These are phyloP conservation scores for Areca catechu DNA, from an alignment of 176 grass and related monocot genomes.

Conservation along the genomic window DNA sequence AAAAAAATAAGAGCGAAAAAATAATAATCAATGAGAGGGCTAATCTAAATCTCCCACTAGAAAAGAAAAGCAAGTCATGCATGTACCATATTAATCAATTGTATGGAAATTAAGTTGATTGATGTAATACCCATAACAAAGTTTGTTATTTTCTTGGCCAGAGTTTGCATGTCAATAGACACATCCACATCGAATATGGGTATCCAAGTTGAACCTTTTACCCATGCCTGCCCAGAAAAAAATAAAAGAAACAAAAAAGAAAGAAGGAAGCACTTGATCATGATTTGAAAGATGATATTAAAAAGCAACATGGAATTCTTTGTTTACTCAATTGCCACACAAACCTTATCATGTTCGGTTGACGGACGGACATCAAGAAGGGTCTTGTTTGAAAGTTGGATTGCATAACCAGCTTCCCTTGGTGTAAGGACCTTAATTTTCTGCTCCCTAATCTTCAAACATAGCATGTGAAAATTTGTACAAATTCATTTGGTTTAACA, in stretches of 20 bases:
- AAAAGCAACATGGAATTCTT: not conserved
- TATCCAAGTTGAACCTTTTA: slow-evolving; percentile 93
- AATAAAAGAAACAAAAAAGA: not conserved
- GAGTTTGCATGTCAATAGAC: slow-evolving; percentile 30
- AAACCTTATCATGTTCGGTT: slow-evolving; percentile 70
- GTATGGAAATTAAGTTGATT: too few relatives aligned
- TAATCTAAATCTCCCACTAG: too few relatives aligned
- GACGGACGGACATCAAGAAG: slow-evolving; percentile 92
- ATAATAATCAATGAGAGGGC: too few relatives aligned
- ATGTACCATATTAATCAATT: too few relatives aligned
- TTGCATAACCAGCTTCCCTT: slow-evolving; percentile 90
- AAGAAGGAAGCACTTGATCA: not conserved
- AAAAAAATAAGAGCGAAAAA: too few relatives aligned
- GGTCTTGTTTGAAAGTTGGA: slow-evolving; percentile 66
- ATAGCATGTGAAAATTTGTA: too few relatives aligned
- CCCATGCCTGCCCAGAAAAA: slow-evolving; percentile 47
- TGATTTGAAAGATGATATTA: not conserved
- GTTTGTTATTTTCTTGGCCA: slow-evolving; percentile 72
- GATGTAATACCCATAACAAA: slow-evolving; percentile 64
- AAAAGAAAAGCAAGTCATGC: too few relatives aligned
- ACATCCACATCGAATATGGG: slow-evolving; percentile 80
- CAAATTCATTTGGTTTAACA: too few relatives aligned
- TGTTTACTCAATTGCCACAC: not conserved
- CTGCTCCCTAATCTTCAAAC: slow-evolving; percentile 86
- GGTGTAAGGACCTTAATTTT: slow-evolving; percentile 89